A percentile compares a stretch with the other conserved stretches of the same genome.
These are phyloP conservation scores for Ceratocystis smalleyi DNA, from an alignment of 2,329 filamentous ascomycete species.

Conservation along the genomic window DNA sequence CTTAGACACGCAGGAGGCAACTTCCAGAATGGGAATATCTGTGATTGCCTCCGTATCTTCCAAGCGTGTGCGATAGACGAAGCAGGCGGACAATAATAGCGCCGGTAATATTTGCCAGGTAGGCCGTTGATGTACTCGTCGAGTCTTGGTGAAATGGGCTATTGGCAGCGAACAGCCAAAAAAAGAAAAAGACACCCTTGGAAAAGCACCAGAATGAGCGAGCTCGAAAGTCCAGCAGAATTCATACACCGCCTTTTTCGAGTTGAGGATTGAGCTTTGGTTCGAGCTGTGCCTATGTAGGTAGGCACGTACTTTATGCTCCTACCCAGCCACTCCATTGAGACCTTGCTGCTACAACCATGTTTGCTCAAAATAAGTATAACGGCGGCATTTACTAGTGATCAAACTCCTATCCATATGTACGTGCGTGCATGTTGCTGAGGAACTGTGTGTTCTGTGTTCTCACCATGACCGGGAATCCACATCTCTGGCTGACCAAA, in stretches of 20 bases:
- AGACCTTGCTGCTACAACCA: neutral
- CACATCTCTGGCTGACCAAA: too few species aligned
- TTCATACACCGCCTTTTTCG: neutral
- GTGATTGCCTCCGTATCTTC: too few species aligned
- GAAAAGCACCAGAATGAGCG: neutral
- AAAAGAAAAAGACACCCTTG: too few species aligned
- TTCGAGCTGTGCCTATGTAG: too few species aligned
- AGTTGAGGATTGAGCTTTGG: neutral
- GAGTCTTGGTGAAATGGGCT: too few species aligned
- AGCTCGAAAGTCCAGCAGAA: neutral
- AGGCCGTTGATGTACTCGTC: too few species aligned
- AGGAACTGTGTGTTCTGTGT: too few species aligned
- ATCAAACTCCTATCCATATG: neutral
- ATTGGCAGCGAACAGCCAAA: too few species aligned
- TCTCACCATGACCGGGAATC: too few species aligned
- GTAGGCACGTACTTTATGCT: neutral
- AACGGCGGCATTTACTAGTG: neutral
- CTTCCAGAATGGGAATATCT: neutral
- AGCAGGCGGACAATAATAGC: too few species aligned
- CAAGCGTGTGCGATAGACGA: too few species aligned
- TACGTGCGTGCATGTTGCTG: neutral
- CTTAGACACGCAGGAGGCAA: neutral
- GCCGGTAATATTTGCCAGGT: too few species aligned
- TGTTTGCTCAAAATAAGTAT: neutral
- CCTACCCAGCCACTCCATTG: constrained; percentile 1